Conservation (phyloP, 495 filamentous ascomycete species). For the Penicillium argentinense region DNA sequence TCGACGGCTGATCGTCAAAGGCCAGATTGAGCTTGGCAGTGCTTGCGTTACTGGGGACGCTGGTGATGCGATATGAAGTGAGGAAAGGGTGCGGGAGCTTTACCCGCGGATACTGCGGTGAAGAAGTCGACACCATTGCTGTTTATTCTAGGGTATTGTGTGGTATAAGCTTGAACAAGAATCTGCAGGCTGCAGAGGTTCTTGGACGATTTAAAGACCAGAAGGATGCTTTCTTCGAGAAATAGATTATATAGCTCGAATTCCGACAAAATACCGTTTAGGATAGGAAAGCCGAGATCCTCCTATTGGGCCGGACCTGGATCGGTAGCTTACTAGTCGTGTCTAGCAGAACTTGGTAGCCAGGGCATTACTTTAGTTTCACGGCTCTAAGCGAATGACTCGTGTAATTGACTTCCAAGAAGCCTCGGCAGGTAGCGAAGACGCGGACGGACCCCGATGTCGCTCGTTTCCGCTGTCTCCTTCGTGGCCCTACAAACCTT, state of each 20-base stretch:
- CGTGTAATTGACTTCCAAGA: not conserved
- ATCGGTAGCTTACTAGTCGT: too few relatives aligned
- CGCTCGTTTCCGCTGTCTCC: not conserved
- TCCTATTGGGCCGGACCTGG: not conserved
- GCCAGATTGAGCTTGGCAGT: constrained; percentile 24
- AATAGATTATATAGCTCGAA: too few relatives aligned
- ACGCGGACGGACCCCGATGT: not conserved
- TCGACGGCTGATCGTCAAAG: constrained; percentile 25
- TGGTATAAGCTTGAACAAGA: constrained; percentile 2
- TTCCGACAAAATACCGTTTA: not conserved
- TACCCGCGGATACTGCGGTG: constrained; percentile 24
- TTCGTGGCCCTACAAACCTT: not conserved
- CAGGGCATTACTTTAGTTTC: too few relatives aligned
- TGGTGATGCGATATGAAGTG: constrained; percentile 30
- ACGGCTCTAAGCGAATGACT: not conserved
- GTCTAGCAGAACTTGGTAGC: too few relatives aligned
- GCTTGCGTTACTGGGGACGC: constrained; percentile 19
- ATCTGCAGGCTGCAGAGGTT: not conserved
- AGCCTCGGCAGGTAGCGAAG: not conserved
- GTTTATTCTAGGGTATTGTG: not conserved
- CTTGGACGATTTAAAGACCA: not conserved
- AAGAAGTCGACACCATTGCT: constrained; percentile 12
- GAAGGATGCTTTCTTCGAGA: too few relatives aligned
- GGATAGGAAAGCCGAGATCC: not conserved
- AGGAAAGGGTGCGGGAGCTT: constrained; percentile 35